Evolutionary conservation across 2,329 filamentous ascomycete species (phyloP), one percentile per base, ranked within the genome.

Genomic region (Ophiognomonia clavigignenti-juglandacearum): DNA sequence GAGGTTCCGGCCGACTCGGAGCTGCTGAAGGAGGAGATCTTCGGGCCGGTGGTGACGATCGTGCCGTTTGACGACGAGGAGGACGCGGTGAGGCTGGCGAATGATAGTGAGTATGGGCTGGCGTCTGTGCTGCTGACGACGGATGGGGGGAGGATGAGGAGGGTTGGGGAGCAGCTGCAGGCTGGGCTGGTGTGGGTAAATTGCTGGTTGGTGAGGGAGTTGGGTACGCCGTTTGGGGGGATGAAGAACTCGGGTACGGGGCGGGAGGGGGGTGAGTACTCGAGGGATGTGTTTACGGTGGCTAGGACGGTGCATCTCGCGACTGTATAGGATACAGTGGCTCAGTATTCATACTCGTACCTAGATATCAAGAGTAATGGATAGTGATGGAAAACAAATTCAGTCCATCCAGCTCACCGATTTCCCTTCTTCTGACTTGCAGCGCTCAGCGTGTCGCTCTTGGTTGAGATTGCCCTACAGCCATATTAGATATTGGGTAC

Each of bases 11-110:
- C 45, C 4, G 43, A 45, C 16, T 60, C 64, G 32, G 54, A 50
- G 19, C 39, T 69, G 29, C 60, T 64, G 54, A 59, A 53, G 24
- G 67, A 71, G 37, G 68, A 71, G 54, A 58, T 71, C 10, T 71
- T 71, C 50, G 68, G 69, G 1, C 68, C 69, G 2, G 67, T 71
- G 10, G 66, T 68, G 24, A 61, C 58, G 11, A 62, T 72, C n/a
- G 61, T 59, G 6, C 61, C 58, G 2, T 71, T 70, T 48, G 57
- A 56, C 14, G 45, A 39, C 22, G 61, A 61, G 49, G 54, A 55
- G 0, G 57, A 61, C 4, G 61, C 58, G 4, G 42, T 64, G 2
- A 34, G 39, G 19, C 48, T 60, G 5, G 61, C 61, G 3, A 64
- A 64, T 26, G 57, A 53, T 36, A 62, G 56, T 43, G 54, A 59